Evolutionary conservation across 805 yeast genomes (phyloP).

Genomic region (Hanseniaspora lachancei): DNA sequence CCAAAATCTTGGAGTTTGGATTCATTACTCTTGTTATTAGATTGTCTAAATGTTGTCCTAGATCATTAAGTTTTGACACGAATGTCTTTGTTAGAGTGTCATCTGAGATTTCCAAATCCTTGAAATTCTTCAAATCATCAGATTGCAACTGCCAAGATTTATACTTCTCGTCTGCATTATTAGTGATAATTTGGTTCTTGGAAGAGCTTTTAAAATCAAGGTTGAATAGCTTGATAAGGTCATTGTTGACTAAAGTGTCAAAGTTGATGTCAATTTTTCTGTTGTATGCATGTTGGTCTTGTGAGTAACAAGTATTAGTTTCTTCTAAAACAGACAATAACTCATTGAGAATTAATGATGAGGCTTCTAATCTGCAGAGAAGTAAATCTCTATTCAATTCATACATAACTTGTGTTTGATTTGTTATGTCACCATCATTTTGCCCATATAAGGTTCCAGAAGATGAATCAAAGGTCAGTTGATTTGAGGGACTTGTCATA

Average conservation of each 20-base stretch:
- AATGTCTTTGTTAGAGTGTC: slow-evolving; percentile 4
- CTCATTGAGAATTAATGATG: neutral
- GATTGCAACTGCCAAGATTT: neutral
- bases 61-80: slow-evolving; percentile 37
- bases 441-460: neutral
- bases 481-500: neutral
- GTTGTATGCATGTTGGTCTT: neutral
- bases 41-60: slow-evolving; percentile 52
- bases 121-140: neutral
- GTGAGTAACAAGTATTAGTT: neutral
- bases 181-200: neutral
- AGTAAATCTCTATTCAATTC: slow-evolving; percentile 10
- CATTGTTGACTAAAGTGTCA: slow-evolving; percentile 4
- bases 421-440: neutral
- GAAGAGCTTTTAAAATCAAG: slow-evolving; percentile 5
- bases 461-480: slow-evolving; percentile 2
- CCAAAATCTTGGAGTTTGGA: slow-evolving; percentile 81
- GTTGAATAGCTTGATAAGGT: neutral
- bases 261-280: neutral
- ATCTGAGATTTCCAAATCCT: slow-evolving; percentile 9
- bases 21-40: slow-evolving; percentile 78
- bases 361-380: neutral
- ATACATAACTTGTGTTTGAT: slow-evolving; percentile 6
- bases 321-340: neutral
- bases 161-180: neutral